phyloP scores from a whole-genome alignment of 345 rosid species.

The Populus ilicifolia region DNA sequence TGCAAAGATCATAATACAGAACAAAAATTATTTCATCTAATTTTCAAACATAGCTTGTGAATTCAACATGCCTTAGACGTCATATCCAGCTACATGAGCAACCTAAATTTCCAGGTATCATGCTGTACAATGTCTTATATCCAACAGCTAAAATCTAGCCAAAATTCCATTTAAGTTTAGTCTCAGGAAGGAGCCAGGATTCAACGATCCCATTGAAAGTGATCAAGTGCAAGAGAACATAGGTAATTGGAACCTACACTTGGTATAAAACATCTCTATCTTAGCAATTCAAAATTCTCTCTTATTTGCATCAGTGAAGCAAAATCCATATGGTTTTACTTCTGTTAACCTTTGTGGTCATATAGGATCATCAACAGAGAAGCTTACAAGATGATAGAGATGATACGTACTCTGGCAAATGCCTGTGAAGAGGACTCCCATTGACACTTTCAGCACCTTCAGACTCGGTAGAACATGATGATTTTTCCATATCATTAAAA shows the following conservation, averaged over 20 bases:
- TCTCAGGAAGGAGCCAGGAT: not conserved
- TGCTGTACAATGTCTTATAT: not conserved
- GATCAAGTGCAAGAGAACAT: not conserved
- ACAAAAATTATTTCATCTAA: not conserved
- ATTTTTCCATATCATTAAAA: conserved; percentile 24
- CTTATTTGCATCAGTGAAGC: conserved; percentile 1
- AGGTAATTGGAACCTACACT: not conserved
- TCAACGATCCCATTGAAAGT: not conserved
- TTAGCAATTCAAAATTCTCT: not conserved
- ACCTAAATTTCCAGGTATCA: not conserved
- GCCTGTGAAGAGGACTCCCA: conserved; percentile 15
- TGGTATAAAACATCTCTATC: not conserved
- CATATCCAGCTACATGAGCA: not conserved
- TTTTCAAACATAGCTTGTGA: not conserved
- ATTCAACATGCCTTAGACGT: not conserved
- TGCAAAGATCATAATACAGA: not conserved
- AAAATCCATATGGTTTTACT: not conserved
- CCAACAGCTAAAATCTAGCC: too few relatives aligned
- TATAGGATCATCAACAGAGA: conserved; percentile 9
- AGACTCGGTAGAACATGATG: conserved; percentile 21
- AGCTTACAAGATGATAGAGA: conserved; percentile 9
- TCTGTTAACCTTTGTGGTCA: conserved; percentile 37
- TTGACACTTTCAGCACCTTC: conserved; percentile 30
- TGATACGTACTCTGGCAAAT: conserved; percentile 11
- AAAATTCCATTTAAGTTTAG: not conserved